Conservation (phyloP, 768 basidiomycete genomes). For the Mycena leptocephala region DNA sequence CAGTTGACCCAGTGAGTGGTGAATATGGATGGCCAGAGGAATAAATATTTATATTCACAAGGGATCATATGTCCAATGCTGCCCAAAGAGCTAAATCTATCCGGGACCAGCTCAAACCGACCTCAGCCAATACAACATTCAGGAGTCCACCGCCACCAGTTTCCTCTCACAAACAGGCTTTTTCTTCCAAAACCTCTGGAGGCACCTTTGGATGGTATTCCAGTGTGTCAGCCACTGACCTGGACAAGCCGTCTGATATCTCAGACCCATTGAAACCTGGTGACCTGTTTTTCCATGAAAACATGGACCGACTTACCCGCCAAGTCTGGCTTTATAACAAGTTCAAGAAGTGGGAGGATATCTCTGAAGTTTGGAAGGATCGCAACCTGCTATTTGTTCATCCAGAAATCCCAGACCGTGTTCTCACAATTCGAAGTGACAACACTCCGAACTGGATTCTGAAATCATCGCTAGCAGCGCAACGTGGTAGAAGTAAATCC, state of each 20-base stretch:
- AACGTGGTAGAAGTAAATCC: no score
- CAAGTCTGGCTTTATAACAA: neutral
- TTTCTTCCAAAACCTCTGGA: neutral
- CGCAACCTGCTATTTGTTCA: neutral
- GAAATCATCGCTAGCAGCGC: neutral
- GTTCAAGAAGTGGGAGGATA: neutral
- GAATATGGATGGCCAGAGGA: neutral
- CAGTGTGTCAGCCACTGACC: neutral
- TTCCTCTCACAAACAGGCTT: neutral
- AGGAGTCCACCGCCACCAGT: neutral
- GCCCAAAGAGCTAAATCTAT: neutral
- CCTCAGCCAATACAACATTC: neutral
- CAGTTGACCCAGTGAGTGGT: neutral
- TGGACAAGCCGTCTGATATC: neutral
- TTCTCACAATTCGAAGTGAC: neutral
- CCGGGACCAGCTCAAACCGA: neutral
- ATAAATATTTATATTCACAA: neutral
- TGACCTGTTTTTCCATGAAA: neutral
- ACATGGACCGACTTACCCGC: neutral
- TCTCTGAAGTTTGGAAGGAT: neutral
- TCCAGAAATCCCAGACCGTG: neutral
- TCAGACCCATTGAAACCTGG: neutral
- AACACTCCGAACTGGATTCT: neutral
- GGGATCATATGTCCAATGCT: no score
- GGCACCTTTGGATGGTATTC: neutral